These are phyloP conservation scores for Tylopilus vinaceipallidus DNA, from an alignment of 768 basidiomycete species.

Conservation along the genomic window DNA sequence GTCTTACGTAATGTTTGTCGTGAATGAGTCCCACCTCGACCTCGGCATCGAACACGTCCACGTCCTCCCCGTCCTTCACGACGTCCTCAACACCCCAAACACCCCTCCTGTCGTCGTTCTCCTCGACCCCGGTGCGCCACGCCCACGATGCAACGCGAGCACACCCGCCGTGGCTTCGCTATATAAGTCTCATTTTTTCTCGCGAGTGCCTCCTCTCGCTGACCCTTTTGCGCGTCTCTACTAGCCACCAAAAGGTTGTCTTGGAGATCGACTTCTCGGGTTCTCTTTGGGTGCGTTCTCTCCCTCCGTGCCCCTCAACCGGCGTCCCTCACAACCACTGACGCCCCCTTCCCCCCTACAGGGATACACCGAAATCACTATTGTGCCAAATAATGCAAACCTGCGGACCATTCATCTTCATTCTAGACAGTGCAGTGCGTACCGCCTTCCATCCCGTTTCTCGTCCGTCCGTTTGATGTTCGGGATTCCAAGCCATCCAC, in stretches of 20 bases:
- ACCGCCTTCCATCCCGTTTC: conserved; percentile 1
- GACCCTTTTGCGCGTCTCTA: conserved; percentile 58
- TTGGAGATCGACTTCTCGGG: conserved; percentile 93
- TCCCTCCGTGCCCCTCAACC: conserved; percentile 21
- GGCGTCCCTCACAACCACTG: conserved; percentile 21
- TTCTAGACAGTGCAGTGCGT: conserved; percentile 83
- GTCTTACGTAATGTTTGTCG: conserved; percentile 31
- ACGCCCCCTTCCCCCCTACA: conserved; percentile 28
- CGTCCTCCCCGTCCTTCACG: conserved; percentile 1
- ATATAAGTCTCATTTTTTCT: conserved; percentile 67
- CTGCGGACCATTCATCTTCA: conserved; percentile 86
- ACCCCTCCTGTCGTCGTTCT: background rate
- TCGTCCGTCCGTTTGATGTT: conserved; percentile 23
- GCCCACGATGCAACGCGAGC: conserved; percentile 69
- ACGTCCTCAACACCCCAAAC: background rate
- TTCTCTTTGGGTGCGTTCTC: conserved; percentile 65
- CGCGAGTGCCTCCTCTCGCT: conserved; percentile 28
- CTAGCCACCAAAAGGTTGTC: conserved; percentile 95
- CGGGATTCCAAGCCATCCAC: conserved; percentile 54
- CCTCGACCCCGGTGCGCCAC: background rate
- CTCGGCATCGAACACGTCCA: conserved; percentile 17
- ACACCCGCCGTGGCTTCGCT: conserved; percentile 76
- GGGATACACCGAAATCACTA: conserved; percentile 93
- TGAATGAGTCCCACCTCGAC: conserved; percentile 27
- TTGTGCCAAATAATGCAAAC: conserved; percentile 76